Evolutionary conservation across 768 basidiomycete species (phyloP).

Genomic region (Neoboletus subvelutipes): DNA sequence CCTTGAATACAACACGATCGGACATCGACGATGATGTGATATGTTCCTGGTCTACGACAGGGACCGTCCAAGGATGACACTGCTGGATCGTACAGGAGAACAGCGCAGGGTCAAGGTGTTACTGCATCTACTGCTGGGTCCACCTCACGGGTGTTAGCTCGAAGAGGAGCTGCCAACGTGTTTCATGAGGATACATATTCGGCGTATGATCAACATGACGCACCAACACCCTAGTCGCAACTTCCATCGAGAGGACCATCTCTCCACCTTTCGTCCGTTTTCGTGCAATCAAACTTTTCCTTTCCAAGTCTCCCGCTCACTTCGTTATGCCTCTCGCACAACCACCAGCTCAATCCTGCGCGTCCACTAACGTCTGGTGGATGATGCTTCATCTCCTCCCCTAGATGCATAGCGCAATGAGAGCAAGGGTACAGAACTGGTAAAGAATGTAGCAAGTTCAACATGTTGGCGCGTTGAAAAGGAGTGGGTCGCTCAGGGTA

Average conservation of each 20-base stretch:
- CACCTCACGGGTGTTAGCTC: not conserved
- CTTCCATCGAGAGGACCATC: conserved; percentile 86
- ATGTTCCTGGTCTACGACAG: not conserved
- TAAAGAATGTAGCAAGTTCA: conserved; percentile 70
- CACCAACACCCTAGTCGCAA: conserved; percentile 62
- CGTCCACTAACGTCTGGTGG: conserved; percentile 81
- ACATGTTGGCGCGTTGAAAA: conserved; percentile 80
- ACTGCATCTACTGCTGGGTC: not conserved
- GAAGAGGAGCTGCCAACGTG: not conserved
- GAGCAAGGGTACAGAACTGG: conserved; percentile 87
- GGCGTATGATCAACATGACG: not conserved
- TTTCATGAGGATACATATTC: not conserved
- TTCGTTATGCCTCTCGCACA: conserved; percentile 91
- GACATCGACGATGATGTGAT: not conserved
- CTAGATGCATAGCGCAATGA: conserved; percentile 83
- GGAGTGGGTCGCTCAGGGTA: conserved; percentile 83
- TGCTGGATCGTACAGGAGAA: not conserved
- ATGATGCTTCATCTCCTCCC: conserved; percentile 57
- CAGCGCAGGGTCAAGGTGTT: not conserved
- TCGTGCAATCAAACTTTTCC: conserved; percentile 75
- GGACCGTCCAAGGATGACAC: not conserved
- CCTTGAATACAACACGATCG: not conserved
- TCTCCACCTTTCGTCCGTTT: conserved; percentile 87
- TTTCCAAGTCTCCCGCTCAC: conserved; percentile 89
- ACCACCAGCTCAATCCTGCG: conserved; percentile 71